phyloP scores from a whole-genome alignment of 352 stramenopile species.

The Phytophthora multivora region DNA sequence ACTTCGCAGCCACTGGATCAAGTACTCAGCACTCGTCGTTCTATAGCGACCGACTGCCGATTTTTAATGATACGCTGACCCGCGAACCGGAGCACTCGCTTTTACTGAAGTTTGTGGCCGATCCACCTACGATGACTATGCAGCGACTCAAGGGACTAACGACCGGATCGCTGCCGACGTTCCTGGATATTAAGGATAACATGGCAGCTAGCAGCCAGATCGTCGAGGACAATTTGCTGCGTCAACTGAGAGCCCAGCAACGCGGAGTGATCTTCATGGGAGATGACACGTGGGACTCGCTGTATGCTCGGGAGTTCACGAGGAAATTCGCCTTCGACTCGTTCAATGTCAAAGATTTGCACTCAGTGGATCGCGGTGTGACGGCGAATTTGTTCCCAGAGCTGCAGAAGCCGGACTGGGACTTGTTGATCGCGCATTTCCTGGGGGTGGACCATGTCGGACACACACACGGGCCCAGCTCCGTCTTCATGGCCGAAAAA shows the following conservation, averaged over 20 bases:
- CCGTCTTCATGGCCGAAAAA: constrained; percentile 94
- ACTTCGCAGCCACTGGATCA: constrained; percentile 84
- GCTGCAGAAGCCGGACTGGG: constrained; percentile 69
- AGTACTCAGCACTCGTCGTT: constrained; percentile 38
- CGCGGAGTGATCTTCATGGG: constrained; percentile 95
- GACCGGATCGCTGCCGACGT: constrained; percentile 97
- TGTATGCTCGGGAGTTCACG: constrained; percentile 94
- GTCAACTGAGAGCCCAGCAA: constrained; percentile 72
- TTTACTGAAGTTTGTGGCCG: constrained; percentile 95
- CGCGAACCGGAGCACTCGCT: constrained; percentile 59
- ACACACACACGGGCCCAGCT: constrained; percentile 96
- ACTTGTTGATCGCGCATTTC: constrained; percentile 87
- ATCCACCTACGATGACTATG: constrained; percentile 99
- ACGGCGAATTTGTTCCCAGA: constrained; percentile 71
- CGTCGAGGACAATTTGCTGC: constrained; percentile 96
- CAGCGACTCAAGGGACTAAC: constrained; percentile 97
- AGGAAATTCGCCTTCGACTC: constrained; percentile 95
- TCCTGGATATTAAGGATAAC: constrained; percentile 97
- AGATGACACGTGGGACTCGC: constrained; percentile 97
- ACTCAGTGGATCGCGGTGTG: constrained; percentile 97
- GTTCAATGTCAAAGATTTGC: constrained; percentile 98
- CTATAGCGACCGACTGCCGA: constrained; percentile 85
- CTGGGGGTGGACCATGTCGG: constrained; percentile 98
- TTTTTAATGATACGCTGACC: constrained; percentile 74
- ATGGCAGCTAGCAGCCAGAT: constrained; percentile 90